Conservation (phyloP, 169 alveolate species). For the Eimeria necatrix region DNA sequence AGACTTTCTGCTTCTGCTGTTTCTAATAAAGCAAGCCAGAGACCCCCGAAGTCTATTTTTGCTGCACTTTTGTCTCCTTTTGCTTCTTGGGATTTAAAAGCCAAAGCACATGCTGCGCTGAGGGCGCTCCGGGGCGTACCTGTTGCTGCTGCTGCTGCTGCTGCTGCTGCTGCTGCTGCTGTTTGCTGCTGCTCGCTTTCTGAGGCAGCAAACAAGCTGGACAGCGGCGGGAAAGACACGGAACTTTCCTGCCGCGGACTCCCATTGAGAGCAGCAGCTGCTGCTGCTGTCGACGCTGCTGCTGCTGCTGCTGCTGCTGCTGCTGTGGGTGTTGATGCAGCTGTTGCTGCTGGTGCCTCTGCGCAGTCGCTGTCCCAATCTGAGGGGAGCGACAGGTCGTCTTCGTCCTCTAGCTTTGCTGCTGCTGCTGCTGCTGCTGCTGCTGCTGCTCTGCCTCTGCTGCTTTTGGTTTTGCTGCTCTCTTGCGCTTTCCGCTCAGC, state of each 20-base stretch:
- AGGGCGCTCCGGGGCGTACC: background rate
- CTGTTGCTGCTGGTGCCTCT: background rate
- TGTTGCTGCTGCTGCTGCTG: conserved; percentile 7
- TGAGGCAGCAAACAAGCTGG: no score
- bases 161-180: background rate
- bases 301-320: conserved; percentile 12
- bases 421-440: background rate
- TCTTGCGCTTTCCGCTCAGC: background rate
- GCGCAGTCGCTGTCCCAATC: conserved; percentile 33
- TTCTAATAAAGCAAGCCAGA: conserved; percentile 57
- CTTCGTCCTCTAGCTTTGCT: conserved; percentile 12
- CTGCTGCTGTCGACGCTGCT: conserved; percentile 5
- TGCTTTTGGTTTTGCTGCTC: background rate
- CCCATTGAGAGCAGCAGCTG: background rate
- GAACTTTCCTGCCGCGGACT: background rate
- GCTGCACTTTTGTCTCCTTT: background rate
- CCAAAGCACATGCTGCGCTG: background rate
- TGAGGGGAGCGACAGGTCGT: conserved; percentile 35
- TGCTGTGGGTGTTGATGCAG: background rate
- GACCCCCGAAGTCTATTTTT: background rate
- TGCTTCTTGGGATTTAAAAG: conserved; percentile 34
- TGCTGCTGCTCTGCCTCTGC: background rate
- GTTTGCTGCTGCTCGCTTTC: background rate
- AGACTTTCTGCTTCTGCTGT: conserved; percentile 49
- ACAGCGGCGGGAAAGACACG: background rate